Base-by-base conservation (phyloP, 1,284 basidiomycete species). In the Cryptococcus jaspeensis region DNA sequence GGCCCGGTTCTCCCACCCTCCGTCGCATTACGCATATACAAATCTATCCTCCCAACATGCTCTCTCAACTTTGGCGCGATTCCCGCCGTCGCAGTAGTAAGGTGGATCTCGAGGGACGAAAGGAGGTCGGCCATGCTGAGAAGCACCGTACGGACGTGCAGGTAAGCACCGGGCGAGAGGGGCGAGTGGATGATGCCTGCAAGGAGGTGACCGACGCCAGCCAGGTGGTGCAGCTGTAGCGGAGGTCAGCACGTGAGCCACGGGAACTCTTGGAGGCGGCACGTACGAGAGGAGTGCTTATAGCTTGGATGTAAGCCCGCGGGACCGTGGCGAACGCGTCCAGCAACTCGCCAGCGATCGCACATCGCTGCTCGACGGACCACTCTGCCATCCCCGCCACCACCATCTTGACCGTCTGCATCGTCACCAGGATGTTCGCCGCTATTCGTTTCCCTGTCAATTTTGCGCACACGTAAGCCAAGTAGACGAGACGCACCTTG, bases 361-460 rank as follows among this genome's bases (percentile, higher is more conserved):
- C 65, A 53, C 74, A 75, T 28, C 73, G 63, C 52, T 73, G 65
- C 42, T 72, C 65, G 15, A 77, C 71, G 9, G 60, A 67, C 22
- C 71, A 67, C 23, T 72, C 69, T 32, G 67, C 69, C 39, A 62
- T 63, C 16, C 71, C 71, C 5, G 69, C 65, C 40, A 76, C 60
- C 6, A 75, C 73, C 71, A 75, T 76, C 56, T 74, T 74, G 51
- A 77, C 63, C 0, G 73, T 75, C 60, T 77, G 73, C 58, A 73
- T 61, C 1, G 69, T 70, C 23, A 74, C 67, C 38, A 75, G 68
- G 49, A 75, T 75, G 53, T 75, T 73, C 16, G 70, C 67, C 9
- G 74, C 73, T 75, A 54, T 4, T 3, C 39, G 56, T 22, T 56
- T 35, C n/a, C 16, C n/a, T 1, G 15, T 20, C 37, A n/a, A 32